Evolutionary conservation across 2,329 filamentous ascomycete species (phyloP).

Genomic region (Arthrocladium fulminans): DNA sequence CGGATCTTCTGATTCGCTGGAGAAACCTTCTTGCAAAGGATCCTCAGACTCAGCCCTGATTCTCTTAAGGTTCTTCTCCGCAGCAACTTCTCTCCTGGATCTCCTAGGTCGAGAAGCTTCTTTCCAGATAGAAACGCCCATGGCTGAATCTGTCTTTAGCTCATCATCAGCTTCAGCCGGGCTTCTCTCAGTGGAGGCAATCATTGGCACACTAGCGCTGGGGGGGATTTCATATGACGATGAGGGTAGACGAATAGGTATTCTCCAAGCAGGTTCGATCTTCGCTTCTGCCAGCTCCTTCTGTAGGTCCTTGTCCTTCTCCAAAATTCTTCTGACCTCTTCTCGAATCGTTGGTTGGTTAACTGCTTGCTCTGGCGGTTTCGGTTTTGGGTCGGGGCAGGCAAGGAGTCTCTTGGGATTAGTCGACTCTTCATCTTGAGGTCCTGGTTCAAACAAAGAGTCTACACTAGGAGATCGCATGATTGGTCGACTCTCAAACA

Average conservation of each 20-base stretch:
- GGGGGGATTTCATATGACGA: background rate
- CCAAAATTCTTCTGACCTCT: constrained; percentile 15
- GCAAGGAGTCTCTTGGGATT: too few relatives aligned
- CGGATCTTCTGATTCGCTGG: background rate
- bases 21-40: constrained; percentile 21
- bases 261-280: constrained; percentile 23
- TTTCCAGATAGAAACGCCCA: constrained; percentile 3
- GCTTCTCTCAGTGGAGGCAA: background rate
- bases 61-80: background rate
- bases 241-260: constrained; percentile 13
- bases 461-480: constrained; percentile 17
- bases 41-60: constrained; percentile 18
- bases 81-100: background rate
- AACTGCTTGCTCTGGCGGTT: constrained; percentile 9
- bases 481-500: constrained; percentile 9
- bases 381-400: background rate
- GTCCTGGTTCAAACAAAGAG: constrained; percentile 17
- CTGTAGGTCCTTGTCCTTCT: constrained; percentile 14
- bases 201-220: constrained; percentile 5
- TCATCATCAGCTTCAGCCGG: background rate
- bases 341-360: constrained; percentile 12
- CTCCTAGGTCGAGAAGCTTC: background rate
- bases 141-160: background rate
- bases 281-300: constrained; percentile 18
- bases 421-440: background rate